Evolutionary conservation across 805 yeast species (phyloP).

Genomic region (Spathaspora gorwiae): DNA sequence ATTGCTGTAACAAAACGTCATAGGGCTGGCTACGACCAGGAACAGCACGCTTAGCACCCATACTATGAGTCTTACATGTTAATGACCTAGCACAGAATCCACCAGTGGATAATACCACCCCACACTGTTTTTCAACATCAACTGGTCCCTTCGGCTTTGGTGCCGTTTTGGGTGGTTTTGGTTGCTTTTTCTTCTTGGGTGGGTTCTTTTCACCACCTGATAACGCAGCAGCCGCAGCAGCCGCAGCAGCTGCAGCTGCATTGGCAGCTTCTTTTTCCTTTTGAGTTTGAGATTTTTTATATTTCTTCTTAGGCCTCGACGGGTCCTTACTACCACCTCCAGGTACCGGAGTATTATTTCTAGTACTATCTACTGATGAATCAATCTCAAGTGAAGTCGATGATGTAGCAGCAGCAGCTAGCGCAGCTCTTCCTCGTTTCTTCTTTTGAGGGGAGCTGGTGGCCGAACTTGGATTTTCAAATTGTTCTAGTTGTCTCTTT

Average conservation of each 20-base stretch:
- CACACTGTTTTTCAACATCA: constrained; percentile 92
- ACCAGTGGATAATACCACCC: constrained; percentile 91
- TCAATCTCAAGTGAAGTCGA: constrained; percentile 24
- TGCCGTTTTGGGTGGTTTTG: constrained; percentile 28
- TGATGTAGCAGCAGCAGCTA: background rate
- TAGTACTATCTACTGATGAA: constrained; percentile 36
- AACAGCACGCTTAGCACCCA: constrained; percentile 97
- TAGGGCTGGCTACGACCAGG: constrained; percentile 90
- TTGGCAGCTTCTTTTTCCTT: constrained; percentile 44
- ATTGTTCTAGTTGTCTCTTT: constrained; percentile 18
- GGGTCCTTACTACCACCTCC: background rate
- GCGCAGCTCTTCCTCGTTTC: constrained; percentile 5
- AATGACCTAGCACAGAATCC: constrained; percentile 92
- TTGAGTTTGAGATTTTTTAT: constrained; percentile 40
- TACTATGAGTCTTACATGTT: constrained; percentile 96
- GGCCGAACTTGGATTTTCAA: constrained; percentile 10
- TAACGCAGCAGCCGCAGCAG: constrained; percentile 17
- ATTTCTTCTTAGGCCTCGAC: constrained; percentile 37
- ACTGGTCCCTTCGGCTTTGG: constrained; percentile 75
- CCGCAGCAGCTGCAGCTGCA: constrained; percentile 44
- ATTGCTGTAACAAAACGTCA: constrained; percentile 80
- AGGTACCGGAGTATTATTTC: constrained; percentile 36
- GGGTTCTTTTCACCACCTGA: constrained; percentile 9
- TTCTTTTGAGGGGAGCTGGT: constrained; percentile 2
- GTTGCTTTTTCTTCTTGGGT: constrained; percentile 29